A percentile compares a stretch with the other conserved stretches of the same genome.
Evolutionary conservation across 768 basidiomycete species (phyloP).

Genomic region (Pisolithus albus): DNA sequence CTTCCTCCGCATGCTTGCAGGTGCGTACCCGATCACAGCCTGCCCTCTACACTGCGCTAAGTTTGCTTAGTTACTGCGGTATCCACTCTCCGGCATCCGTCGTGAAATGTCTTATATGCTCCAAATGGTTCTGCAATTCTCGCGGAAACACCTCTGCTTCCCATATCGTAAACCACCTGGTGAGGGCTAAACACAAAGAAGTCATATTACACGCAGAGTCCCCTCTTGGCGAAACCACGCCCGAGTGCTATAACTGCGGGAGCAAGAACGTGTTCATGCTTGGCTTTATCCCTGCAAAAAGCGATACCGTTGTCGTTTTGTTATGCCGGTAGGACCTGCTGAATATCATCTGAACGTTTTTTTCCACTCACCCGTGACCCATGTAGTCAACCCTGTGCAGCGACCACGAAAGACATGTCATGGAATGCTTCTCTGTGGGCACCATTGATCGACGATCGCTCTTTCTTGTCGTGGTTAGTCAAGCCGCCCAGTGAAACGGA

Average conservation of each 20-base stretch:
- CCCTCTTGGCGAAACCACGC: constrained; percentile 93
- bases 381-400: constrained; percentile 90
- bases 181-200: constrained; percentile 98
- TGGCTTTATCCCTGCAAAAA: constrained; percentile 98
- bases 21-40: constrained; percentile 36
- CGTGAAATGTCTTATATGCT: constrained; percentile 87
- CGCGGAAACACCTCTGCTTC: constrained; percentile 96
- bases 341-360: not conserved
- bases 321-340: constrained; percentile 73
- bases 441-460: constrained; percentile 95
- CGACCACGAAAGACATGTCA: constrained; percentile 94
- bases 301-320: constrained; percentile 96
- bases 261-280: constrained; percentile 99
- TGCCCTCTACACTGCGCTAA: constrained; percentile 5
- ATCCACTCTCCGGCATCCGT: constrained; percentile 97
- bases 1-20: constrained; percentile 94
- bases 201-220: constrained; percentile 94
- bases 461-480: constrained; percentile 98
- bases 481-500: constrained; percentile 96
- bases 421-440: constrained; percentile 99
- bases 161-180: constrained; percentile 98
- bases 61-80: constrained; percentile 77
- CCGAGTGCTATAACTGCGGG: constrained; percentile 98
- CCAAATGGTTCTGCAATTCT: constrained; percentile 99
- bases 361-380: not conserved